Base-by-base conservation (phyloP, 2,329 filamentous ascomycete genomes). In the Aspergillus sp. region DNA sequence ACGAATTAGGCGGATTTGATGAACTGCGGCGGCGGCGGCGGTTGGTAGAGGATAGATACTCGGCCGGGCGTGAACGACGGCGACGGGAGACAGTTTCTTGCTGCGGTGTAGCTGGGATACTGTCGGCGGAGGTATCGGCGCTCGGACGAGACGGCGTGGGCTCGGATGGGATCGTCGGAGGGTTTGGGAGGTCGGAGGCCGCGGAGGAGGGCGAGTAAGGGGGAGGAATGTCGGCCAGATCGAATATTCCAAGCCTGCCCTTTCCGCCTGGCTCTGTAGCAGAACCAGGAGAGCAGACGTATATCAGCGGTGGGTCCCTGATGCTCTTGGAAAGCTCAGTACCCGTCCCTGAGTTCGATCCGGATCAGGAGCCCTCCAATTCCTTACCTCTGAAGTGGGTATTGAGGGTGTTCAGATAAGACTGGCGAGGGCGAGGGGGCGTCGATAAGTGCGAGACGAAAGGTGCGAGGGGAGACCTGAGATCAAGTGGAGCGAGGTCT, bases 161-260 rank as follows among this genome's bases (percentile, higher is more conserved):
- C 70, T 77, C 73, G 68, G 79, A 75, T 75, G 77, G 74, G 66
- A 77, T 31, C 27, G 27, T 82, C 81, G 84, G 81, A 73, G 78
- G 81, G 78, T 82, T 76, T 82, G 84, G 83, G 81, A 82, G 76
- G 86, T 87, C 87, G 85, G 88, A 78, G 80, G 82, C 80, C 85
- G 82, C 79, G 82, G 82, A 84, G 82, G 84, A 79, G 76, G 77
- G 75, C 76, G 73, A 74, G 74, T 78, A 76, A 73, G 77, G 79
- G 77, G 83, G 79, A 73, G 71, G 80, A 81, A 86, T 83, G 85
- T 89, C 83, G 83, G 88, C 88, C 88, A 90, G 88, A 83, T 86
- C 87, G 86, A 86, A 78, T 76, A 76, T 77, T 79, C 63, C 48
- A 78, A 67, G 68, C 69, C 68, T 68, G 76, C 74, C 74, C 70